Evolutionary conservation across 441 rosid genomes (phyloP).

Genomic region (Corymbia calophylla): DNA sequence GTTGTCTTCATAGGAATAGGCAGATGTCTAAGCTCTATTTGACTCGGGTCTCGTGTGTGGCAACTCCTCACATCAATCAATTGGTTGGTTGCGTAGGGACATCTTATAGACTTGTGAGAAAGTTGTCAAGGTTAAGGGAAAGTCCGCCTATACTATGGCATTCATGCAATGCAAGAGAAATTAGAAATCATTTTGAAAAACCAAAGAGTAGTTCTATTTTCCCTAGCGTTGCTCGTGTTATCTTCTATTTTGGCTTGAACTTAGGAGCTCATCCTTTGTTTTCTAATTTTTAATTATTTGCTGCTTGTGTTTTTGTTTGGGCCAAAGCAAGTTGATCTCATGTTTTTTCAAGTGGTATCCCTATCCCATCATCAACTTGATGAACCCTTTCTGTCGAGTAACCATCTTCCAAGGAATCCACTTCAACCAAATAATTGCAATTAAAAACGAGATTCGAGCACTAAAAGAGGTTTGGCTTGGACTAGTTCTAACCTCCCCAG

Average conservation of each 20-base stretch:
- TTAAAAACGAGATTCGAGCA: neutral
- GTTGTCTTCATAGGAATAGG: neutral
- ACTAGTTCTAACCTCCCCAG: conserved; percentile 3
- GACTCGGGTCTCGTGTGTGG: neutral
- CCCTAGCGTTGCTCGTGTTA: neutral
- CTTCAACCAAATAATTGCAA: neutral
- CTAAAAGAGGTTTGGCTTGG: neutral
- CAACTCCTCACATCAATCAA: neutral
- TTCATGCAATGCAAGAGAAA: neutral
- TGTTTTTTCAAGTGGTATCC: neutral
- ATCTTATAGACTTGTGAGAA: neutral
- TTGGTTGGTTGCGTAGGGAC: neutral
- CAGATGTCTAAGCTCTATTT: neutral
- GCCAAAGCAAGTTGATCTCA: neutral
- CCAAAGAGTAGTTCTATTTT: neutral
- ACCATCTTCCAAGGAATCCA: neutral
- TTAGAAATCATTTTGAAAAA: neutral
- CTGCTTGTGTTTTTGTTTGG: neutral
- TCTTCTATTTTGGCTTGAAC: neutral
- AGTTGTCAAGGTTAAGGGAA: neutral
- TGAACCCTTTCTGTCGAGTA: neutral
- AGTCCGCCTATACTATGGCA: neutral
- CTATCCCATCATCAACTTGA: neutral
- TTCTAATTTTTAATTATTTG: neutral
- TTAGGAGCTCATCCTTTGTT: neutral